Base-by-base conservation (phyloP, 1,284 basidiomycete genomes). In the Ganoderma lucidum region DNA sequence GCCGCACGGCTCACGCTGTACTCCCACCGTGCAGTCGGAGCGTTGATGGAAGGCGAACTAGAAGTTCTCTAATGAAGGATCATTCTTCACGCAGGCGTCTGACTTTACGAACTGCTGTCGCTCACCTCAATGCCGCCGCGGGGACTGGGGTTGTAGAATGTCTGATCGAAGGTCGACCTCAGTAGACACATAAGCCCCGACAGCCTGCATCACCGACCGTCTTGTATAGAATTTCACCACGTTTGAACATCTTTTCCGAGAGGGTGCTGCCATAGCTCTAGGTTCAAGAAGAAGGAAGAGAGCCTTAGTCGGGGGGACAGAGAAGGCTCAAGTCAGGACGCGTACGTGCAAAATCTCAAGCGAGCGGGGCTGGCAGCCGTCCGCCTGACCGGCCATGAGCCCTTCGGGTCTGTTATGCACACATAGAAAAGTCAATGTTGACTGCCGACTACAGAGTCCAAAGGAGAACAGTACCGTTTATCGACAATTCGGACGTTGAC, bases 281-380 rank as follows among this genome's bases (percentile, higher is more conserved):
- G 3, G 15, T 8, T 30, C n/a, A 32, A 12, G 1, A 32, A 12
- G 1, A 12, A 37, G 14, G 19, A 62, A 42, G 15, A 9, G 44
- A 3, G 6, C 8, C 1, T 15, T 1, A 15, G 23, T 28, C 39
- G 10, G 1, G n/a, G 6, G 3, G 42, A 39, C 2, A 17, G 15
- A 12, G 3, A 4, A 12, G 23, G 8, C 8, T 62, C 9, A 2
- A 14, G 6, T 30, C 35, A 17, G 0, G n/a, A 9, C 23, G 9
- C 74, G 60, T 61, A 88, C 91, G 85, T 93, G 89, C 39, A 96
- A 79, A 3, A 94, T 88, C 78, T 95, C 93, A 61, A 94, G 87
- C 0, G 92, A 93, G 41, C 93, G 86, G 1, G 92, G 91, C 76
- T 93, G 91, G 62, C 94, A 90, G 6, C 93, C 93, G 75, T 95